Evolutionary conservation across 768 basidiomycete species (phyloP).

Genomic region (Mycena galericulata): DNA sequence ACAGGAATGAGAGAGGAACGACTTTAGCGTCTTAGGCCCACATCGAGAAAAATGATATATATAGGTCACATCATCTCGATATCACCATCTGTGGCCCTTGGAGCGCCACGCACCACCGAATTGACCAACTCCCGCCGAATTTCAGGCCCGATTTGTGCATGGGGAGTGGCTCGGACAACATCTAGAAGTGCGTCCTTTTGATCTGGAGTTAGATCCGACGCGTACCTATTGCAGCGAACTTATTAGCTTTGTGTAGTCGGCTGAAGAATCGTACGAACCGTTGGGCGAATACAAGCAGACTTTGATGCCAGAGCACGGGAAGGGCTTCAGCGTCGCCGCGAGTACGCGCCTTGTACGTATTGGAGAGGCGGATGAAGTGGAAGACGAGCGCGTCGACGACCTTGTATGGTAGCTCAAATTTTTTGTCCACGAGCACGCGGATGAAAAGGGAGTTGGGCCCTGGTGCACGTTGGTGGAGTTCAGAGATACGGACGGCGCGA

Average conservation of each 20-base stretch:
- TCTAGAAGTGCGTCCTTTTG: constrained; percentile 98
- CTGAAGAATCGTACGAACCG: constrained; percentile 60
- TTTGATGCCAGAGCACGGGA: constrained; percentile 99
- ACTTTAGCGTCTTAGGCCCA: too few species aligned
- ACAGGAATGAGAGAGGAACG: too few species aligned
- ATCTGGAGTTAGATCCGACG: constrained; percentile 93
- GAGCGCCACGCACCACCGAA: constrained; percentile 88
- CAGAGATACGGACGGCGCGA: background rate
- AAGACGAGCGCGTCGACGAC: constrained; percentile 97
- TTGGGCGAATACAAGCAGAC: constrained; percentile 93
- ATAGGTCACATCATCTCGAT: constrained; percentile 66
- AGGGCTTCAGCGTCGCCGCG: constrained; percentile 82
- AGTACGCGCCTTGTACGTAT: constrained; percentile 82
- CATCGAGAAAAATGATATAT: background rate
- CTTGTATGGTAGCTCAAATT: constrained; percentile 97
- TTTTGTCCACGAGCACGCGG: constrained; percentile 96
- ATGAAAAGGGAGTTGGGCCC: constrained; percentile 98
- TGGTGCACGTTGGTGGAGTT: constrained; percentile 38
- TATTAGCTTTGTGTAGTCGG: constrained; percentile 4
- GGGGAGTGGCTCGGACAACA: constrained; percentile 86
- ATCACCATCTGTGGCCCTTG: constrained; percentile 74
- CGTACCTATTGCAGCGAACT: constrained; percentile 72
- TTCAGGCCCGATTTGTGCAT: constrained; percentile 90
- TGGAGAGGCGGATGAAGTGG: constrained; percentile 97
- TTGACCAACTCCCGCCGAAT: constrained; percentile 91